Conservation (phyloP, 176 grass and related monocot genomes). For the Raddia distichophylla region DNA sequence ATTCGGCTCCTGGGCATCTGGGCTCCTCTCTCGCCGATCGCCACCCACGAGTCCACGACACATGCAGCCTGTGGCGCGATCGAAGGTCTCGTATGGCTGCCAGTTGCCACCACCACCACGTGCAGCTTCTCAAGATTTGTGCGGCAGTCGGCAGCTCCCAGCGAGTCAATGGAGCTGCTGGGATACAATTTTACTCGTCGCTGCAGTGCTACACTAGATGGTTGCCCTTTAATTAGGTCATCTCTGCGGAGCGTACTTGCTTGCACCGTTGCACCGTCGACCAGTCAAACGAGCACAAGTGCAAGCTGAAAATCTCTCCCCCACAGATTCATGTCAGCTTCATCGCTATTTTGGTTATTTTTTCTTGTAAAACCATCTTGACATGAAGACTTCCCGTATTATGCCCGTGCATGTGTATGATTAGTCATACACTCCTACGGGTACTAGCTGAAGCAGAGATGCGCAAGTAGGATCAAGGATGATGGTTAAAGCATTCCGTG, state of each 20-base stretch:
- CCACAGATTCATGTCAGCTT: neutral
- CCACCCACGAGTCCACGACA: neutral
- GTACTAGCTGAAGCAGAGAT: neutral
- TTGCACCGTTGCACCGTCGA: neutral
- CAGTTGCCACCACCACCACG: constrained; percentile 19
- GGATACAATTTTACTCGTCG: neutral
- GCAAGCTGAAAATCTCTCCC: neutral
- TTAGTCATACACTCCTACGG: neutral
- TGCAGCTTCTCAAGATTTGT: constrained; percentile 44
- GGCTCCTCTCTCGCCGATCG: no score
- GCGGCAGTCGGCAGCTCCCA: constrained; percentile 25
- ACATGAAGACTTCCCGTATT: neutral
- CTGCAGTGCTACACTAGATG: neutral
- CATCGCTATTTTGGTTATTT: no score
- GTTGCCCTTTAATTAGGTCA: neutral
- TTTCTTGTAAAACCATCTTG: no score
- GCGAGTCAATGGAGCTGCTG: constrained; percentile 32
- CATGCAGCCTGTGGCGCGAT: neutral
- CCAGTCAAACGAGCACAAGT: neutral
- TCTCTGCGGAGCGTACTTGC: neutral
- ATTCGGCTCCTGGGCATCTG: no score
- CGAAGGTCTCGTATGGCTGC: constrained; percentile 32
- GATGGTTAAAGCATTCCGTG: neutral
- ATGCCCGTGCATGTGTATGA: neutral
- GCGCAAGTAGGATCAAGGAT: neutral